Evolutionary conservation across 2,329 filamentous ascomycete genomes (phyloP), one percentile per base, ranked within the genome.

Genomic region (Fusarium neocosmosporiellum): DNA sequence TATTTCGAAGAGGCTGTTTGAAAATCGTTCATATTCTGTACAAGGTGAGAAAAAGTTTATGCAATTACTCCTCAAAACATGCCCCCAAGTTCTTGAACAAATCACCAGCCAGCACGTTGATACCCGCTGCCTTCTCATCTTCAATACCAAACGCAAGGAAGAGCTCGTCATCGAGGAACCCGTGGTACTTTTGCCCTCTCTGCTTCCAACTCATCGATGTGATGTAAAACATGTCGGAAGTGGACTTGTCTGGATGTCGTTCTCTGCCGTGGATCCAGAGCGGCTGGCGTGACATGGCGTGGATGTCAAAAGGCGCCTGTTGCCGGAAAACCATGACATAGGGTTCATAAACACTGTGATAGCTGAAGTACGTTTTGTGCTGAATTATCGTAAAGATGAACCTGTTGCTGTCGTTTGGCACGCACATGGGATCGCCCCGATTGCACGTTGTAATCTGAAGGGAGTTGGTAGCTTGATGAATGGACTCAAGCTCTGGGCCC

Each of bases 401-500:
- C 0, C 89, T 90, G 73, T 90, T 90, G 22, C 68, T 70, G 7
- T 83, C 81, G 46, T 80, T 80, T 0, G 83, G 77, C 0, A 76
- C 57, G 75, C 89, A 91, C 0, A 20, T 61, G 0, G 79, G 72
- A 48, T 90, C 87, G 2, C 79, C 70, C 2, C 86, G 83, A 10
- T 80, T 79, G 79, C 89, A 91, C 60, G 90, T 80, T 3, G 88
- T 90, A 39, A 91, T 79, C 1, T 84, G 79, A 0, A 91, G 81
- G 2, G 88, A 88, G 77, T 91, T 91, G 22, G 88, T 90, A 7
- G 89, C 86, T 77, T 91, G 89, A 73, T 91, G 89, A 33, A 90
- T 84, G 0, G 83, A 86, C 75, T 88, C 86, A 24, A 82, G 68
- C 5, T 81, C 66, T 0, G 74, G 69, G 1, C 75, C 73, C 0